Conservation (phyloP, 129 eudicot genomes). For the Tagetes erecta region DNA sequence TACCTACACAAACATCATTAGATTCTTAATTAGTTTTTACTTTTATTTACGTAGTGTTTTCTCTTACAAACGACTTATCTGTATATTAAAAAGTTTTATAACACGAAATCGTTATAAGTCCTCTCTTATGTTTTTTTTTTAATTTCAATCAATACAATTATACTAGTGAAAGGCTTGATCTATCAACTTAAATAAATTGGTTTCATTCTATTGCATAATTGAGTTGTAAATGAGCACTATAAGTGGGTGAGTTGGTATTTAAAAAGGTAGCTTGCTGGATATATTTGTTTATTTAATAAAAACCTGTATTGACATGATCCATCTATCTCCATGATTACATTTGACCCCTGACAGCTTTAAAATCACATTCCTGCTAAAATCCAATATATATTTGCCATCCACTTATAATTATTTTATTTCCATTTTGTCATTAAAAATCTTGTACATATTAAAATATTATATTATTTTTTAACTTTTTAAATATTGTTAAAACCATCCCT, state of each 20-base stretch:
- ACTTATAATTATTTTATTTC: no score
- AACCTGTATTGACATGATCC: conserved; percentile 33
- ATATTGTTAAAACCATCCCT: no score
- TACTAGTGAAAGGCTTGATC: background rate
- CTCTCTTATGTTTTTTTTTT: background rate
- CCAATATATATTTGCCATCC: conserved; percentile 19
- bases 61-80: background rate
- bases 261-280: conserved; percentile 29
- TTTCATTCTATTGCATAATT: conserved; percentile 4
- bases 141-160: background rate
- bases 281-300: conserved; percentile 11
- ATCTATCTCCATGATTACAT: conserved; percentile 22
- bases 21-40: no score
- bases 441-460: no score
- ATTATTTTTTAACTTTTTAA: no score
- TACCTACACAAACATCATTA: no score
- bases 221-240: background rate
- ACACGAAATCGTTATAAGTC: background rate
- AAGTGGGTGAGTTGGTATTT: conserved; percentile 20
- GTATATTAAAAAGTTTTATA: background rate
- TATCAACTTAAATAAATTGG: background rate
- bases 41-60: background rate
- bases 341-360: conserved; percentile 37
- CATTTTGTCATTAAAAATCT: no score
- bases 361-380: conserved; percentile 32